Evolutionary conservation across 1,139 yeast genomes (phyloP), one percentile per base, ranked within the genome.

Genomic region (Lodderomyces orthopsilosis): DNA sequence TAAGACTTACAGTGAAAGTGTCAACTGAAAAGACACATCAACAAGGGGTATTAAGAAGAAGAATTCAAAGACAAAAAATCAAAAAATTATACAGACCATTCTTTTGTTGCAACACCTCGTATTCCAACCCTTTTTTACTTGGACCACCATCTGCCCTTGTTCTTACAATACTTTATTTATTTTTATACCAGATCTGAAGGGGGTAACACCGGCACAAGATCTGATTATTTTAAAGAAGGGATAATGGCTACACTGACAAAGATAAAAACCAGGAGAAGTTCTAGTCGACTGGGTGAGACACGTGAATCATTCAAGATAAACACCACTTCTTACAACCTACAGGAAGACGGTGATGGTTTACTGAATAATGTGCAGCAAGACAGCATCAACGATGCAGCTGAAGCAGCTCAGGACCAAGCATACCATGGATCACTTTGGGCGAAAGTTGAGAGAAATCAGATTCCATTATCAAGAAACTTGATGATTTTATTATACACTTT

Each of bases 371-470:
- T 13, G 4, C 13, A 18, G 13, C 19, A 18, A 23, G 33, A 17
- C 30, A 33, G 17, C 22, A 37, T 1, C 24, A 15, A 21, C 17
- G 17, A n/a, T 5, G n/a, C 34, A 7, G 12, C 6, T 22, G 21
- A 18, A 14, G n/a, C 9, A 10, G 21, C 27, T 12, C 45, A 42
- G 18, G 50, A 50, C 17, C 46, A 42, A 17, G 32, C 46, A 34
- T 60, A 59, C 41, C 51, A 57, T 24, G 51, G 53, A 30, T 58
- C 70, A 19, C 52, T 59, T 23, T 52, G 62, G 37, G 70, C 71
- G 10, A 45, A 57, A 14, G 52, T 70, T 26, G 75, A 70, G 46
- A 55, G 70, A 46, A 71, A 71, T 51, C 79, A 73, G 52, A 58
- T 73, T 26, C 59, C 59, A 23, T 54, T 71, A 24, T 62, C 74